Percentiles rank a stretch among this genome's conserved stretches.
Conservation (phyloP, 2,329 filamentous ascomycete genomes). For the Colletotrichum sp. region DNA sequence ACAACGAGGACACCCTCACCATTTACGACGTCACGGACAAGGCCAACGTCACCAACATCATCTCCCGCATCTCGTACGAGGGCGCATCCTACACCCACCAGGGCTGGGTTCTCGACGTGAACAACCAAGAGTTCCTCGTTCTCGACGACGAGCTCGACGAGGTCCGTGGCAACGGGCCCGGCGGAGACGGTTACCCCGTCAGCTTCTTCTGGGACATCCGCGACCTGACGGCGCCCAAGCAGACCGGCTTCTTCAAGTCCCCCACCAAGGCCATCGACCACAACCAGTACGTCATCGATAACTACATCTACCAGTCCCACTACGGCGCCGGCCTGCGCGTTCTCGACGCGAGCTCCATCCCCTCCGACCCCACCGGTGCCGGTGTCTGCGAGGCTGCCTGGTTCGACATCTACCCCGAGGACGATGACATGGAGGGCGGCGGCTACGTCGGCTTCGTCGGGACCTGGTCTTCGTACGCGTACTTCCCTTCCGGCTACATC, state of each 20-base stretch:
- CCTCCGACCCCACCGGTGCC: slow-evolving; percentile 47
- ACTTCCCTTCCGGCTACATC: slow-evolving; percentile 53
- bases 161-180: slow-evolving; percentile 40
- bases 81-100: slow-evolving; percentile 65
- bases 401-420: slow-evolving; percentile 57
- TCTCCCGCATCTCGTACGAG: slow-evolving; percentile 58
- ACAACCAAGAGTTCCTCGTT: slow-evolving; percentile 50
- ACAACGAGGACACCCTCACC: slow-evolving; percentile 58
- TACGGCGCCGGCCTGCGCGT: slow-evolving; percentile 54
- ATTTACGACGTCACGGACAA: slow-evolving; percentile 60
- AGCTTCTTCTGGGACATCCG: slow-evolving; percentile 58
- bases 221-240: slow-evolving; percentile 44
- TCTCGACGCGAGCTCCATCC: slow-evolving; percentile 39
- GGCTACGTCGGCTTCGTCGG: slow-evolving; percentile 45
- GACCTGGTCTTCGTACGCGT: slow-evolving; percentile 54
- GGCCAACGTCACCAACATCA: slow-evolving; percentile 46
- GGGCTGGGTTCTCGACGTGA: slow-evolving; percentile 55
- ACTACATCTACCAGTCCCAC: slow-evolving; percentile 53
- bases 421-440: slow-evolving; percentile 43
- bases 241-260: slow-evolving; percentile 47
- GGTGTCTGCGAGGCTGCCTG: slow-evolving; percentile 51
- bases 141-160: slow-evolving; percentile 62
- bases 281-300: slow-evolving; percentile 52
- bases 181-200: slow-evolving; percentile 46
- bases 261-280: slow-evolving; percentile 49